These are phyloP conservation scores for Fraxinus ornus DNA, from an alignment of 305 asterid species.

Conservation along the genomic window DNA sequence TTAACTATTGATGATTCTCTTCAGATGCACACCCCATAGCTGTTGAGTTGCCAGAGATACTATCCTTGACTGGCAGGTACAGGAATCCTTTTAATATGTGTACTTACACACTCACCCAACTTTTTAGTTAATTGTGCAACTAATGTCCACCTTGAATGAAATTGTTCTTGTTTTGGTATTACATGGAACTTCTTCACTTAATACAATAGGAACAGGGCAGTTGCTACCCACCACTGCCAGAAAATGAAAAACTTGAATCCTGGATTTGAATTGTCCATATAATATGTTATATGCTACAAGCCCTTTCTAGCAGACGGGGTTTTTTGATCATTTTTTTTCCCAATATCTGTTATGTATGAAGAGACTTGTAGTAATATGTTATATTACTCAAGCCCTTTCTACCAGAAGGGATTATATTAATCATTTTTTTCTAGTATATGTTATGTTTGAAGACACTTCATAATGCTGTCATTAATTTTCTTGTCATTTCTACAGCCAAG, in stretches of 20 bases:
- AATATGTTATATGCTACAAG: background rate
- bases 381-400: background rate
- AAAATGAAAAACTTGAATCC: background rate
- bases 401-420: background rate
- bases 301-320: background rate
- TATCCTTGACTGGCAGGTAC: conserved; percentile 79
- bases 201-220: background rate
- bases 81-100: conserved; percentile 17
- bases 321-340: background rate
- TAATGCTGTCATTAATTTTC: conserved; percentile 12
- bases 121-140: conserved; percentile 16
- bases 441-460: conserved; percentile 4
- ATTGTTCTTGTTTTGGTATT: background rate
- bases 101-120: conserved; percentile 14
- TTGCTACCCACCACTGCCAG: background rate
- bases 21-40: conserved; percentile 98
- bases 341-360: background rate
- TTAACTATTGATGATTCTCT: conserved; percentile 24
- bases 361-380: background rate
- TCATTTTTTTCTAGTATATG: background rate
- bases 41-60: conserved; percentile 81
- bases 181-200: background rate
- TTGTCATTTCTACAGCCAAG: conserved; percentile 41
- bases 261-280: background rate
- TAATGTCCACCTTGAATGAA: conserved; percentile 8